Evolutionary conservation across 1,139 yeast genomes (phyloP).

Genomic region (Saccharomycopsis hybrid): DNA sequence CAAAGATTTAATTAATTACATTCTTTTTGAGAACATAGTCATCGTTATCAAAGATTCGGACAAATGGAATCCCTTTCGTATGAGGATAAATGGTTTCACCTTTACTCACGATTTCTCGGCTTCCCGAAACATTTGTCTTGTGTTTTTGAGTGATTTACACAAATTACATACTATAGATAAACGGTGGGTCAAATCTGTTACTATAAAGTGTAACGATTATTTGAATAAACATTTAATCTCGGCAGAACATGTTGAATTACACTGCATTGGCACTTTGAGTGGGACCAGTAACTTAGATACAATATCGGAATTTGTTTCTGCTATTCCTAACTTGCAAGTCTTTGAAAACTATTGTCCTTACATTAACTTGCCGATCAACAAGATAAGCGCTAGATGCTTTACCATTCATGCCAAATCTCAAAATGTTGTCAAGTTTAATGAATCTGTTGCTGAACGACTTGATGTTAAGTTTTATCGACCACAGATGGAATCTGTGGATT

Average conservation of each 20-base stretch:
- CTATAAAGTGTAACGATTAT: slow-evolving; percentile 1
- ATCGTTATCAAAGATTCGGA: background rate
- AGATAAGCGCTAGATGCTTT: background rate
- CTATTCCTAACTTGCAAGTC: background rate
- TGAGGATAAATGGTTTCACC: slow-evolving; percentile 1
- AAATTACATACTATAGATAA: background rate
- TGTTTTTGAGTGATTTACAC: background rate
- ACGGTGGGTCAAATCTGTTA: background rate
- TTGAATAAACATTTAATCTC: background rate
- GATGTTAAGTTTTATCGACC: background rate
- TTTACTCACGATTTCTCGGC: background rate
- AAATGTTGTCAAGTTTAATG: background rate
- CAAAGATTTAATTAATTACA: background rate
- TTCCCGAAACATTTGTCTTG: background rate
- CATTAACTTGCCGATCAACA: background rate
- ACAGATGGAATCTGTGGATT: background rate
- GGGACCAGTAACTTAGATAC: background rate
- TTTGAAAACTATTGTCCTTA: slow-evolving; percentile 2
- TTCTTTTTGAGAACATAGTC: slow-evolving; percentile 2
- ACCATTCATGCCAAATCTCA: background rate
- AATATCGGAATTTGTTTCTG: background rate
- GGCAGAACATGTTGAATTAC: background rate
- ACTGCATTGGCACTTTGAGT: background rate
- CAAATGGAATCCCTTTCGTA: background rate
- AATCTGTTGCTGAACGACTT: background rate